phyloP scores from a whole-genome alignment of 2,329 filamentous ascomycete genomes.

The Cadophora sp. region DNA sequence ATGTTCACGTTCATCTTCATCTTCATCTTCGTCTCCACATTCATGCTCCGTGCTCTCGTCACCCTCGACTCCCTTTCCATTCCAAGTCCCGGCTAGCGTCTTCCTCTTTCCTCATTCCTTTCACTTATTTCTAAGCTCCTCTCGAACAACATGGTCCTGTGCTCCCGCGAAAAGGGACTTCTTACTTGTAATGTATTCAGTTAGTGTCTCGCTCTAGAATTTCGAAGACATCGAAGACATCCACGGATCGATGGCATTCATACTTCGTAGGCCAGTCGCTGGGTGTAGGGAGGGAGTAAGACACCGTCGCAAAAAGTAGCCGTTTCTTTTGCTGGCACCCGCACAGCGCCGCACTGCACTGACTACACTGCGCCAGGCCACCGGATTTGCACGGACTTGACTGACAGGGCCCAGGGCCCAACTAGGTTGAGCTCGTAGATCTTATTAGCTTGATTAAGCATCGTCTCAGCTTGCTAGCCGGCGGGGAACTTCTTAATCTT shows the following conservation, averaged over 20 bases:
- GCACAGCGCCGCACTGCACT: too few species aligned
- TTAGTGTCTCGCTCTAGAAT: neutral
- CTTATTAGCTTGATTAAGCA: slow-evolving; percentile 22
- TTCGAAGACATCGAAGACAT: slow-evolving; percentile 8
- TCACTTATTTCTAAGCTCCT: neutral
- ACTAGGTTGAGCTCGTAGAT: neutral
- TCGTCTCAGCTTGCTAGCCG: slow-evolving; percentile 18
- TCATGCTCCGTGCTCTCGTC: slow-evolving; percentile 5
- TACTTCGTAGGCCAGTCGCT: neutral
- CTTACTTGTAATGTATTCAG: neutral
- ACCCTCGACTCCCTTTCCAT: neutral
- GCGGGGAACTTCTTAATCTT: slow-evolving; percentile 25
- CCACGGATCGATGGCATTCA: neutral
- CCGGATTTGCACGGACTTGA: neutral
- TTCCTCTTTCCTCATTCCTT: too few species aligned
- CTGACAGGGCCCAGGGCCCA: neutral
- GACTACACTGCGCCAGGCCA: too few species aligned
- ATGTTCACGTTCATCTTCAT: too few species aligned
- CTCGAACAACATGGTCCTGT: slow-evolving; percentile 5
- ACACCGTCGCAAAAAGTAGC: slow-evolving; percentile 20
- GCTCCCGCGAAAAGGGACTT: neutral
- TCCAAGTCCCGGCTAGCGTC: neutral
- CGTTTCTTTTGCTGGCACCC: neutral
- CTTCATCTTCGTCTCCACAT: too few species aligned
- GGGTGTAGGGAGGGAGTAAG: slow-evolving; percentile 12